Evolutionary conservation across 805 yeast genomes (phyloP).

Genomic region (Yamadazyma tumulicola): DNA sequence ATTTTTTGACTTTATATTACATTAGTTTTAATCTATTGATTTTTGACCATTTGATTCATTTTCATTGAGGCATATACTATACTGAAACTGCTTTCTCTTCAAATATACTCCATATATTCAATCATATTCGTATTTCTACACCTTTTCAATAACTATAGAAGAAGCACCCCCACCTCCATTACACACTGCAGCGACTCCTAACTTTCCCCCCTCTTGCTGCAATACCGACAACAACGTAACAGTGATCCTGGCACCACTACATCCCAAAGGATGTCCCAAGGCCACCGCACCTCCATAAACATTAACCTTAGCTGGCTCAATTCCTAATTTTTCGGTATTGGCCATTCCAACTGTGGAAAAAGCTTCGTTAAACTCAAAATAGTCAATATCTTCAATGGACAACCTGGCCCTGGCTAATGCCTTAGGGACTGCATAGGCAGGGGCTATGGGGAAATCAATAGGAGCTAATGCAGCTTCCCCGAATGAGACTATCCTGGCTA

Average conservation of each 20-base stretch:
- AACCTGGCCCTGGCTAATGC: slow-evolving; percentile 83
- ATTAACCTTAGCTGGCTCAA: slow-evolving; percentile 67
- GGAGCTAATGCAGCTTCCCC: slow-evolving; percentile 98
- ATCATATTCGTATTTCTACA: too few species aligned
- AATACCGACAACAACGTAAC: slow-evolving; percentile 80
- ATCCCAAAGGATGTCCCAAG: slow-evolving; percentile 88
- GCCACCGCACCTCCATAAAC: slow-evolving; percentile 96
- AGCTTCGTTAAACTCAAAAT: slow-evolving; percentile 94
- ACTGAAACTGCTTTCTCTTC: too few species aligned
- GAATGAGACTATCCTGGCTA: slow-evolving; percentile 87
- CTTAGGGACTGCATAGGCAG: slow-evolving; percentile 89
- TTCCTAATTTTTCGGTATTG: slow-evolving; percentile 62
- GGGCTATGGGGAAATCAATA: slow-evolving; percentile 91
- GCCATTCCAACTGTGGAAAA: slow-evolving; percentile 94
- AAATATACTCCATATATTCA: too few species aligned
- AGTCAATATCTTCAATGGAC: slow-evolving; percentile 66
- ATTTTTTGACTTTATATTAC: too few species aligned
- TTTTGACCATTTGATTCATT: too few species aligned
- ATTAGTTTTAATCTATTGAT: too few species aligned
- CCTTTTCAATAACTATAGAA: slow-evolving; percentile 72
- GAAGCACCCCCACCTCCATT: slow-evolving; percentile 99
- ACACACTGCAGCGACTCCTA: slow-evolving; percentile 93
- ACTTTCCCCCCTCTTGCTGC: slow-evolving; percentile 68
- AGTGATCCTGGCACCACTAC: slow-evolving; percentile 87
- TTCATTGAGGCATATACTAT: too few species aligned